phyloP scores from a whole-genome alignment of 2,329 filamentous ascomycete species.

The Apiospora pterosperma region DNA sequence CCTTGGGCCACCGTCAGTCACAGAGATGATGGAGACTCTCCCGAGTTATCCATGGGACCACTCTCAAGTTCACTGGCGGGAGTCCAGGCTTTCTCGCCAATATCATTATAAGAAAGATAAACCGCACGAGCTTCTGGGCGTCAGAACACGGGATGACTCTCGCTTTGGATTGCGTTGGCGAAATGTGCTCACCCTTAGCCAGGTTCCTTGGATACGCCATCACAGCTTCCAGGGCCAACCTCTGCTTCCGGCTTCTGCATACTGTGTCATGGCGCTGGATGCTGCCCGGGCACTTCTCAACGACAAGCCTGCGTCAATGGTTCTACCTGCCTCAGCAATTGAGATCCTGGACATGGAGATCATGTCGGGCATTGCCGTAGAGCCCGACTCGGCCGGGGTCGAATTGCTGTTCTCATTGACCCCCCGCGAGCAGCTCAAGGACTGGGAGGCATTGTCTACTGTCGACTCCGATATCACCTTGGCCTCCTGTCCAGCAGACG shows the following conservation, averaged over 20 bases:
- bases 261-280: conserved; percentile 44
- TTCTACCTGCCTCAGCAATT: too few species aligned
- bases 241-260: conserved; percentile 44
- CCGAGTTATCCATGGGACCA: conserved; percentile 50
- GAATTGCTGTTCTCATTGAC: conserved; percentile 35
- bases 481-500: conserved; percentile 30
- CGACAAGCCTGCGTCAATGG: conserved; percentile 14
- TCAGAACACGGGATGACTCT: conserved; percentile 33
- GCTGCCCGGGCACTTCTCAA: conserved; percentile 30
- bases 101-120: conserved; percentile 26
- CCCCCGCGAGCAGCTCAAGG: conserved; percentile 13
- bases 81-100: conserved; percentile 40
- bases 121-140: conserved; percentile 35
- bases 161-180: conserved; percentile 34
- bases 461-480: conserved; percentile 32
- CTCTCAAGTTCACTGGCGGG: conserved; percentile 36
- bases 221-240: conserved; percentile 42
- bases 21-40: conserved; percentile 10
- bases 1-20: neutral
- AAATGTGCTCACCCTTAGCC: conserved; percentile 34
- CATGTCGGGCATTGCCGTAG: conserved; percentile 22
- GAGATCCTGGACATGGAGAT: conserved; percentile 25
- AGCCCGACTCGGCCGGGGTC: conserved; percentile 27
- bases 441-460: neutral
- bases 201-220: conserved; percentile 36